phyloP scores from a whole-genome alignment of 2,329 filamentous ascomycete species.

The Talaromyces funiculosus region DNA sequence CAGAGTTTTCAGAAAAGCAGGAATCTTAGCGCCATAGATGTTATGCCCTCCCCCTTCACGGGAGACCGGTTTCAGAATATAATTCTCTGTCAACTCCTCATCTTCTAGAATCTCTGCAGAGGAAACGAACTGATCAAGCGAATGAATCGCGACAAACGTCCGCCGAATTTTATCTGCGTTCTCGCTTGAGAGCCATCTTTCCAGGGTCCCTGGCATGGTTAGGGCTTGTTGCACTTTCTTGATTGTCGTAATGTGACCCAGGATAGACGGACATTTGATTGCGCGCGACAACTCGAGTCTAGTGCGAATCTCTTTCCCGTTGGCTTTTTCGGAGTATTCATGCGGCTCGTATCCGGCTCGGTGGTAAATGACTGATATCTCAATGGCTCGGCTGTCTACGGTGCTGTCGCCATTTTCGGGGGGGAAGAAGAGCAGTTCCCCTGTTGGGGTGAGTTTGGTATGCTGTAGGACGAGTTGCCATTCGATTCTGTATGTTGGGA shows the following conservation, averaged over 20 bases:
- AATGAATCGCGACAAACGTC: constrained; percentile 37
- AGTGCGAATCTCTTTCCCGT: constrained; percentile 19
- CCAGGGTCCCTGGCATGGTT: constrained; percentile 25
- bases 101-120: constrained; percentile 19
- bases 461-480: constrained; percentile 29
- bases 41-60: constrained; percentile 43
- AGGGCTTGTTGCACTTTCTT: constrained; percentile 43
- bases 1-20: constrained; percentile 25
- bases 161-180: constrained; percentile 23
- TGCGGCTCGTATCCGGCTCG: constrained; percentile 39
- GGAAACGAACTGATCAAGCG: constrained; percentile 20
- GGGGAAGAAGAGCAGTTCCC: constrained; percentile 34
- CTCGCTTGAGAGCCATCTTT: constrained; percentile 28
- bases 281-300: constrained; percentile 36
- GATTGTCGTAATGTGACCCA: constrained; percentile 39
- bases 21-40: constrained; percentile 36
- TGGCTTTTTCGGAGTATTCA: constrained; percentile 33
- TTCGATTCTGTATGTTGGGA: constrained; percentile 34
- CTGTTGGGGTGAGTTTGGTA: constrained; percentile 25
- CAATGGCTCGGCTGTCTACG: constrained; percentile 18
- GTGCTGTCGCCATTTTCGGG: constrained; percentile 14
- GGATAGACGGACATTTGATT: constrained; percentile 42
- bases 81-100: constrained; percentile 19
- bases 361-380: constrained; percentile 41
- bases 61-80: constrained; percentile 40